phyloP scores from a whole-genome alignment of 1,139 yeast species.

The Suhomyces chickasaworum region DNA sequence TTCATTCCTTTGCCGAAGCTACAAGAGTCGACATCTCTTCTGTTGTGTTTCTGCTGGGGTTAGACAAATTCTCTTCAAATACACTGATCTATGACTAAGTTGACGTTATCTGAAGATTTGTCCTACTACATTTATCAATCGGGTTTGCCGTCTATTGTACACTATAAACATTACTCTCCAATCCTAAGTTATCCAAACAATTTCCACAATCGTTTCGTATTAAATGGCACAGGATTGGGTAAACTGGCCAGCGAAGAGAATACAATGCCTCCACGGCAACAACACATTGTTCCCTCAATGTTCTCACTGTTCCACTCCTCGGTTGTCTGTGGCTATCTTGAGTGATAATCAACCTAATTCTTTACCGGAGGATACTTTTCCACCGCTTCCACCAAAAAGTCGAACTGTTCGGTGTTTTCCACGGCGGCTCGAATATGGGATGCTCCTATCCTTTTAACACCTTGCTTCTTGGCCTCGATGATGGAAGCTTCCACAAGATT shows the following conservation, averaged over 20 bases:
- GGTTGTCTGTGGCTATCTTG: background rate
- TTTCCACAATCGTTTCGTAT: background rate
- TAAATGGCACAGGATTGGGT: background rate
- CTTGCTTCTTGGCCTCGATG: conserved; percentile 72
- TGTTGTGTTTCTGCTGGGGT: too few relatives aligned
- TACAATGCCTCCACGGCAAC: background rate
- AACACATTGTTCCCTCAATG: background rate
- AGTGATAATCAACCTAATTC: conserved; percentile 18
- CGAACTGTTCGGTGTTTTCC: conserved; percentile 84
- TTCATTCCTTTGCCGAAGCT: too few relatives aligned
- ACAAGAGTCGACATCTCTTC: too few relatives aligned
- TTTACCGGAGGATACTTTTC: conserved; percentile 56
- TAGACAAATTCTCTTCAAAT: too few relatives aligned
- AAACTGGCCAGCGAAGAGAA: background rate
- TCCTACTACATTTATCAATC: background rate
- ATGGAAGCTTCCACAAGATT: conserved; percentile 84
- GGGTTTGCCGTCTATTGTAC: conserved; percentile 3
- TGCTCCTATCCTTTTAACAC: conserved; percentile 81
- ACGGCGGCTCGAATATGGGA: conserved; percentile 85
- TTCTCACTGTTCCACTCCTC: background rate
- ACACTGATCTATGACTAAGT: too few relatives aligned
- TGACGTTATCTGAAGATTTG: too few relatives aligned
- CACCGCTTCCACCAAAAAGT: conserved; percentile 77
- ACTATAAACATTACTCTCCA: conserved; percentile 4
- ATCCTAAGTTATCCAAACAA: background rate